These are phyloP conservation scores for Vicia sativa DNA, from an alignment of 306 rosid species.

Conservation along the genomic window DNA sequence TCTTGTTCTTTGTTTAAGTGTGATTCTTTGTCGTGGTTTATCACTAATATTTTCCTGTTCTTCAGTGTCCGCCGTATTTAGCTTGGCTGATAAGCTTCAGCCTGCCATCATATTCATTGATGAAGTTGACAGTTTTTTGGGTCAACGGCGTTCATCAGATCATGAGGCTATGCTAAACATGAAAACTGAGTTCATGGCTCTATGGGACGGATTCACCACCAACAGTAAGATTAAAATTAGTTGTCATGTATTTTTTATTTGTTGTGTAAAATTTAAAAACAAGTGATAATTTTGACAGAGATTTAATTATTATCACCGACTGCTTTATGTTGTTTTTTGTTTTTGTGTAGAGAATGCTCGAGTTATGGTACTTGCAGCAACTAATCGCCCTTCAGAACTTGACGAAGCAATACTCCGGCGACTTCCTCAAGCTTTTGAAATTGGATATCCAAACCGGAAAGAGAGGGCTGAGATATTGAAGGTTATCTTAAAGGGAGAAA, in stretches of 20 bases:
- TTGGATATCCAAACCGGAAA: conserved; percentile 70
- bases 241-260: conserved; percentile 9
- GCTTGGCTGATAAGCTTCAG: conserved; percentile 96
- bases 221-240: conserved; percentile 65
- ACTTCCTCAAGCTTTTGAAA: conserved; percentile 96
- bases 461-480: conserved; percentile 89
- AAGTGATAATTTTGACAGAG: conserved; percentile 7
- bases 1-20: conserved; percentile 21
- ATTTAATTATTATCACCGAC: conserved; percentile 12
- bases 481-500: conserved; percentile 82
- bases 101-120: conserved; percentile 98
- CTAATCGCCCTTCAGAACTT: conserved; percentile 98
- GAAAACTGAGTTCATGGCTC: conserved; percentile 99
- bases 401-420: conserved; percentile 99
- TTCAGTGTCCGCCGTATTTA: conserved; percentile 94
- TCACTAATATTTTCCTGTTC: conserved; percentile 30
- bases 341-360: conserved; percentile 72
- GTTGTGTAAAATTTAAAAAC: conserved; percentile 9
- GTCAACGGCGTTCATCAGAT: conserved; percentile 91
- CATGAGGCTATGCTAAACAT: conserved; percentile 95
- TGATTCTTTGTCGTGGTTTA: conserved; percentile 22
- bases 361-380: conserved; percentile 98
- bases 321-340: conserved; percentile 4
- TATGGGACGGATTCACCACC: conserved; percentile 98
- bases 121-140: conserved; percentile 98